These are phyloP conservation scores for Brassica rapa DNA, from an alignment of 345 rosid genomes.

Conservation along the genomic window DNA sequence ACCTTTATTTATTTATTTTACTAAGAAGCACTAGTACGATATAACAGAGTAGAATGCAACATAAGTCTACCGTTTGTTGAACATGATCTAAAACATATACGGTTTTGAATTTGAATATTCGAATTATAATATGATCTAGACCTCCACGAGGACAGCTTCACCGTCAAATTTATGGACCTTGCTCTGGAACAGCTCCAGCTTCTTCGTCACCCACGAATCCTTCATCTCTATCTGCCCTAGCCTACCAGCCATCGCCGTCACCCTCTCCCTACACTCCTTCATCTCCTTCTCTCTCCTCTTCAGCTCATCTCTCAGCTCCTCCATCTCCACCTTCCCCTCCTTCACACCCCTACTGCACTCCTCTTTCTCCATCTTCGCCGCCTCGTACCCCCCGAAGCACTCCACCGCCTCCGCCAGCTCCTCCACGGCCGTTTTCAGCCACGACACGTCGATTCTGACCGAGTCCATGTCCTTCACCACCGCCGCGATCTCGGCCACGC, in stretches of 20 bases:
- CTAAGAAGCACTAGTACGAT: background rate
- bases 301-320: constrained; percentile 47
- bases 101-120: background rate
- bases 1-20: background rate
- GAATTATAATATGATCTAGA: background rate
- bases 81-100: background rate
- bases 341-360: constrained; percentile 6
- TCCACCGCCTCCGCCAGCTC: constrained; percentile 53
- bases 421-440: constrained; percentile 49
- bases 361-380: constrained; percentile 31
- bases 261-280: constrained; percentile 26
- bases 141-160: constrained; percentile 11
- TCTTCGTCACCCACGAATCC: constrained; percentile 26
- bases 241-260: constrained; percentile 37
- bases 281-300: constrained; percentile 35
- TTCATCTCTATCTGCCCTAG: constrained; percentile 37
- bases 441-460: constrained; percentile 57
- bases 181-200: constrained; percentile 19
- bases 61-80: background rate
- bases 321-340: constrained; percentile 33
- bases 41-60: background rate
- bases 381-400: constrained; percentile 11
- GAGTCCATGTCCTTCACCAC: constrained; percentile 82
- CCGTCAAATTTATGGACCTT: constrained; percentile 36
- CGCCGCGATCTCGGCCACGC: constrained; percentile 64